phyloP scores from a whole-genome alignment of 2,329 filamentous ascomycete genomes.

The Biscogniauxia mediterranea region DNA sequence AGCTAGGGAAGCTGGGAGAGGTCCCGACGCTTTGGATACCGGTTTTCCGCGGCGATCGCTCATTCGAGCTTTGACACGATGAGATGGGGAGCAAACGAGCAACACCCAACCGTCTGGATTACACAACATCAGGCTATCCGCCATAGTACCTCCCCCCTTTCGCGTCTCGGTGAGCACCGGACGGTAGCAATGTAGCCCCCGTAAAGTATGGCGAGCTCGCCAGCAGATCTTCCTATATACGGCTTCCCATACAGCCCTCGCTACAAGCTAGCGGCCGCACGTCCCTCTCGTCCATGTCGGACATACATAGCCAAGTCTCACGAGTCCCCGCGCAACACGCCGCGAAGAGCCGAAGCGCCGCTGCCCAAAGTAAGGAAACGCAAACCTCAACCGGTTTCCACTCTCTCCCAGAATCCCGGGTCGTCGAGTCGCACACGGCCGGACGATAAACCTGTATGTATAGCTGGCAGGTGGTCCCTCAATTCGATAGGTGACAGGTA shows the following conservation, averaged over 20 bases:
- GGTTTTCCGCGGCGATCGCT: not conserved
- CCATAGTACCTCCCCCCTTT: not conserved
- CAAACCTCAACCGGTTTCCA: not conserved
- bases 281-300: not conserved
- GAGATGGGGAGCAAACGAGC: not conserved
- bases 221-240: not conserved
- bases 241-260: not conserved
- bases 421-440: not conserved
- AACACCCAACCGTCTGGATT: not conserved
- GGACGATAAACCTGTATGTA: not conserved
- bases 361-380: not conserved
- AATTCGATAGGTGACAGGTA: not conserved
- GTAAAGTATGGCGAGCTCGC: not conserved
- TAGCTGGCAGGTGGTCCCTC: not conserved
- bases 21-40: not conserved
- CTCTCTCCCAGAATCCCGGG: not conserved
- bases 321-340: not conserved
- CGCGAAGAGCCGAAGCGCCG: not conserved
- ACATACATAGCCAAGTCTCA: not conserved
- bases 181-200: not conserved
- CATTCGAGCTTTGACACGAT: not conserved
- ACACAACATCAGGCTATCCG: not conserved
- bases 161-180: not conserved
- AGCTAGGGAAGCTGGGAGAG: not conserved
- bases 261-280: not conserved